phyloP scores from a whole-genome alignment of 768 basidiomycete genomes.

The Agaricus sinodeliciosus region DNA sequence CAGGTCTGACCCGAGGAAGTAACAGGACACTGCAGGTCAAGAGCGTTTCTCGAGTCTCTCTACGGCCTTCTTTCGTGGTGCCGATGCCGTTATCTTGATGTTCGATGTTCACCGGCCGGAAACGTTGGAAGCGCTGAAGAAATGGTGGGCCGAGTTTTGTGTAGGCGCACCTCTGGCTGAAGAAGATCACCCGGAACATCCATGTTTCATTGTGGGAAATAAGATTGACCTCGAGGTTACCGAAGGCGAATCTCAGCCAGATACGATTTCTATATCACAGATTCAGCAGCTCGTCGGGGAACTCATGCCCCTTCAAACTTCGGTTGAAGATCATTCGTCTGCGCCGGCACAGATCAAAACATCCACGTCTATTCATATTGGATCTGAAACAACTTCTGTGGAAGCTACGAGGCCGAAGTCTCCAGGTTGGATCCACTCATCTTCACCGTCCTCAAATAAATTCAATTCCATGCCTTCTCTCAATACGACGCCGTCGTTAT shows the following conservation, averaged over 20 bases:
- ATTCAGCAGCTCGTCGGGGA: constrained; percentile 50
- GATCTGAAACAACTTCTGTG: constrained; percentile 13
- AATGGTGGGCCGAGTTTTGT: constrained; percentile 80
- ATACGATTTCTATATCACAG: constrained; percentile 29
- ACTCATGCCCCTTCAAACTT: constrained; percentile 38
- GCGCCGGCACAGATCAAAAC: neutral
- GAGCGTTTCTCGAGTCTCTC: constrained; percentile 83
- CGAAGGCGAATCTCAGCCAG: constrained; percentile 14
- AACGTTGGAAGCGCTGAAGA: constrained; percentile 49
- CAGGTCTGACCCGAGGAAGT: neutral
- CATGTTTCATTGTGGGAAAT: constrained; percentile 74
- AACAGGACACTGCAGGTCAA: constrained; percentile 80
- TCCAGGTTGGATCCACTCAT: constrained; percentile 37
- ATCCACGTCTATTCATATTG: constrained; percentile 10
- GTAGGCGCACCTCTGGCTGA: constrained; percentile 60
- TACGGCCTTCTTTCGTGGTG: constrained; percentile 78
- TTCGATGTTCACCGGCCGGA: constrained; percentile 71
- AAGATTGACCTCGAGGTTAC: constrained; percentile 53
- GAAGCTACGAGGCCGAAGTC: neutral
- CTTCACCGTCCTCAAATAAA: constrained; percentile 34
- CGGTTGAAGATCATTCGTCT: constrained; percentile 6
- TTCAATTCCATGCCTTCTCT: constrained; percentile 52
- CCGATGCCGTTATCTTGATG: constrained; percentile 76
- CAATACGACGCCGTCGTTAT: constrained; percentile 53
- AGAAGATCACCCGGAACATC: constrained; percentile 55